Evolutionary conservation across 192 early-diverging fungal genomes (phyloP).

Genomic region (Coemansia sp.): DNA sequence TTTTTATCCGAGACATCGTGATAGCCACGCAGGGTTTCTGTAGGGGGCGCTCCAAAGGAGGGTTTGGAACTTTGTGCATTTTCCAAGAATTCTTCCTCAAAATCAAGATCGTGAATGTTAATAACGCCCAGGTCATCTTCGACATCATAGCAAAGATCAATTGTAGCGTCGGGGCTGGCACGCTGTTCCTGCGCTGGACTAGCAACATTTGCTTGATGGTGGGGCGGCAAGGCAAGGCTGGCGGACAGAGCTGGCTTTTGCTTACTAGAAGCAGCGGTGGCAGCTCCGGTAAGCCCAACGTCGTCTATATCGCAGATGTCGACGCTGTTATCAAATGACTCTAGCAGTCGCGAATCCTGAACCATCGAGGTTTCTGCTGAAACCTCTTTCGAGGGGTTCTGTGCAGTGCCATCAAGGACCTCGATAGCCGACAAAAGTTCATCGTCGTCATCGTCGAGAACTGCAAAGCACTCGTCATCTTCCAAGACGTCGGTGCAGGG

Average conservation of each 20-base stretch:
- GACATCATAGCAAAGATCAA: constrained; percentile 6
- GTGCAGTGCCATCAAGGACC: constrained; percentile 22
- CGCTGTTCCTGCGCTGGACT: constrained; percentile 14
- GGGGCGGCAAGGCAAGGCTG: not conserved
- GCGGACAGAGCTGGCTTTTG: not conserved
- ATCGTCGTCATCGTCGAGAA: constrained; percentile 20
- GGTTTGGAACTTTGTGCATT: no score
- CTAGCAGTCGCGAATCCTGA: not conserved
- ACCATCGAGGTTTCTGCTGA: not conserved
- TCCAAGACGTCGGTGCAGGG: not conserved
- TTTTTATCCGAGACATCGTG: no score
- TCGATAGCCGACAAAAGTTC: constrained; percentile 29
- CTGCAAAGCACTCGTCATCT: constrained; percentile 8
- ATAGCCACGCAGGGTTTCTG: no score
- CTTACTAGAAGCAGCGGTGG: not conserved
- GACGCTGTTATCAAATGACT: constrained; percentile 12
- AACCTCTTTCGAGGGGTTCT: not conserved
- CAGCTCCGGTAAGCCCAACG: constrained; percentile 8
- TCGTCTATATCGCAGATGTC: constrained; percentile 32
- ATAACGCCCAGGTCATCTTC: constrained; percentile 22
- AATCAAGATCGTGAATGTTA: constrained; percentile 21
- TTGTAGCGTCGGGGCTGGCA: constrained; percentile 15
- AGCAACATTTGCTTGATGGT: not conserved
- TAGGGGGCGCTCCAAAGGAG: no score
- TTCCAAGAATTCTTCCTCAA: not conserved